phyloP scores from a whole-genome alignment of 2,329 filamentous ascomycete species.

The Scedosporium boydii region DNA sequence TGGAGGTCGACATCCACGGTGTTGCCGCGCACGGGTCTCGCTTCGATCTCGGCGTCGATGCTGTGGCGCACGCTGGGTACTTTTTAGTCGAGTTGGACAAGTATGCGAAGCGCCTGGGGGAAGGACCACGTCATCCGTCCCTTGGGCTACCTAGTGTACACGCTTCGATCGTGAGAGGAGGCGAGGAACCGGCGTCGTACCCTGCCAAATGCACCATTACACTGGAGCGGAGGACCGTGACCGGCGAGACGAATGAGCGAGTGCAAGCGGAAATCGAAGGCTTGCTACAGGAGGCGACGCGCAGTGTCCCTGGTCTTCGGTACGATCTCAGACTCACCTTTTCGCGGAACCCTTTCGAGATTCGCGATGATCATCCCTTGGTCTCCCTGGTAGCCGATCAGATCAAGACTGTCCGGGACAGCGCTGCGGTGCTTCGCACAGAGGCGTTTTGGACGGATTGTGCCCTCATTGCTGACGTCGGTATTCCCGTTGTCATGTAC shows the following conservation, averaged over 20 bases:
- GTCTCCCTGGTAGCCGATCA: slow-evolving; percentile 20
- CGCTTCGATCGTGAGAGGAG: slow-evolving; percentile 36
- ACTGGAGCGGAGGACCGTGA: slow-evolving; percentile 38
- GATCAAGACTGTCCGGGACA: slow-evolving; percentile 17
- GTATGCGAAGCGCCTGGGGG: slow-evolving; percentile 24
- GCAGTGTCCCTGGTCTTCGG: slow-evolving; percentile 25
- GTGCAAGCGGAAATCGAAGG: slow-evolving; percentile 26
- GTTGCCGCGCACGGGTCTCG: slow-evolving; percentile 32
- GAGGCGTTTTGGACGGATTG: slow-evolving; percentile 40
- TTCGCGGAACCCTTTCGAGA: slow-evolving; percentile 30
- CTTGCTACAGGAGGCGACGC: slow-evolving; percentile 23
- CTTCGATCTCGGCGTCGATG: slow-evolving; percentile 35
- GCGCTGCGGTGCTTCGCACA: slow-evolving; percentile 16
- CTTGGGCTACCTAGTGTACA: slow-evolving; percentile 33
- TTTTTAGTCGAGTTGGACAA: slow-evolving; percentile 35
- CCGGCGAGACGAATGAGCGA: slow-evolving; percentile 27
- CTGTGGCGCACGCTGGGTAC: slow-evolving; percentile 36
- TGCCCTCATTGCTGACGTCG: slow-evolving; percentile 33
- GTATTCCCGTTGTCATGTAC: slow-evolving; percentile 36
- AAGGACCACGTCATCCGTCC: slow-evolving; percentile 17
- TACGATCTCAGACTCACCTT: slow-evolving; percentile 30
- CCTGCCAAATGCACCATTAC: slow-evolving; percentile 37
- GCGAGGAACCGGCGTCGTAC: slow-evolving; percentile 42
- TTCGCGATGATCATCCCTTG: slow-evolving; percentile 30
- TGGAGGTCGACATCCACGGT: slow-evolving; percentile 31